Conservation (phyloP, 1,284 basidiomycete genomes). For the Kwoniella shivajii region DNA sequence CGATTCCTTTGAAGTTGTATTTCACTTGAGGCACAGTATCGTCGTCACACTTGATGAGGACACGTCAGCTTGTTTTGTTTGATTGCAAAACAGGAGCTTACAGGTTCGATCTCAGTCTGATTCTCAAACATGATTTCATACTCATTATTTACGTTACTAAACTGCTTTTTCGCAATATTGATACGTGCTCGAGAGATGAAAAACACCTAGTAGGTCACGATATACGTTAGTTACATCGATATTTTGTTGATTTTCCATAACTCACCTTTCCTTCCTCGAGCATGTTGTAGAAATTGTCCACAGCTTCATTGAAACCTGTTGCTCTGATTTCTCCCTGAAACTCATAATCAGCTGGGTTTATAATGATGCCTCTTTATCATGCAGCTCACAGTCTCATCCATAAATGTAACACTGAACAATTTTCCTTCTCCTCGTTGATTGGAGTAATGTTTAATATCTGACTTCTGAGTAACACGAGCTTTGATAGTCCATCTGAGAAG, state of each 20-base stretch:
- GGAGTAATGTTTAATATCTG: conserved; percentile 86
- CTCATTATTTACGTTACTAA: conserved; percentile 85
- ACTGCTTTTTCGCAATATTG: conserved; percentile 97
- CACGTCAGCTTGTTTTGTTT: conserved; percentile 11
- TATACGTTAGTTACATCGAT: not conserved
- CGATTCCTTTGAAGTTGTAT: conserved; percentile 77
- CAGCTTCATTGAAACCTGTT: conserved; percentile 88
- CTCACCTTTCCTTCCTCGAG: conserved; percentile 86
- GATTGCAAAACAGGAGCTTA: conserved; percentile 18
- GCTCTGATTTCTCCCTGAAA: conserved; percentile 78
- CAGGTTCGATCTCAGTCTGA: conserved; percentile 71
- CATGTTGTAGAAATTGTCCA: conserved; percentile 79
- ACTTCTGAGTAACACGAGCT: conserved; percentile 87
- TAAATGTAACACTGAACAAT: conserved; percentile 87
- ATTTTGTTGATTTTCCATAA: not conserved
- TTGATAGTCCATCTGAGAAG: conserved; percentile 82
- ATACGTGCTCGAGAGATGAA: conserved; percentile 87
- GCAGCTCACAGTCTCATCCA: conserved; percentile 77
- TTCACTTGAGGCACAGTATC: conserved; percentile 75
- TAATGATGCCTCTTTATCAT: conserved; percentile 11
- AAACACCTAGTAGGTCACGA: conserved; percentile 58
- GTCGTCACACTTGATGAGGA: conserved; percentile 65
- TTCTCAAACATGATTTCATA: conserved; percentile 92
- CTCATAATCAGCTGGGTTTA: not conserved
- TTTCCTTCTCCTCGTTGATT: conserved; percentile 93